phyloP scores from a whole-genome alignment of 129 eudicot species.

The Centella asiatica region DNA sequence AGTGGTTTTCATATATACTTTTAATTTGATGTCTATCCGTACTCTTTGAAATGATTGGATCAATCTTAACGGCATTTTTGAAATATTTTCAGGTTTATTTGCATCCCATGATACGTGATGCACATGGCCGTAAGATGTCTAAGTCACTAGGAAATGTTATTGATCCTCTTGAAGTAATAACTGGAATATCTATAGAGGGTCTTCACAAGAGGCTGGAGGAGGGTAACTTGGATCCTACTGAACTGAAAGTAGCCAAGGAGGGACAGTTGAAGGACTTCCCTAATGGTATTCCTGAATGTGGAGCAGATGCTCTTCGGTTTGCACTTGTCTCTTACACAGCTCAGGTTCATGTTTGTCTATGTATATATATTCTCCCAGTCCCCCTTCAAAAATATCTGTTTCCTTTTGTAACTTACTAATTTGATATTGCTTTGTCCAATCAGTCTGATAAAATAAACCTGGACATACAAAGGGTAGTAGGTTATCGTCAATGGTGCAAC shows the following conservation, averaged over 20 bases:
- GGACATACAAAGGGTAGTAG: slow-evolving; percentile 84
- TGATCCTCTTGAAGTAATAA: slow-evolving; percentile 93
- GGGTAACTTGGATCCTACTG: slow-evolving; percentile 79
- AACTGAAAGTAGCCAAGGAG: slow-evolving; percentile 64
- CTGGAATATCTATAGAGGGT: slow-evolving; percentile 56
- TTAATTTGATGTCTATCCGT: background rate
- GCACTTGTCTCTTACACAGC: slow-evolving; percentile 97
- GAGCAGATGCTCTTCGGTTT: slow-evolving; percentile 95
- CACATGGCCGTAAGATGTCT: slow-evolving; percentile 98
- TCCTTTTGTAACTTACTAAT: slow-evolving; percentile 1
- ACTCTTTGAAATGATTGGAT: background rate
- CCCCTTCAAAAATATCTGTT: background rate
- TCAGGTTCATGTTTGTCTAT: slow-evolving; percentile 39
- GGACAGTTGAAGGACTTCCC: slow-evolving; percentile 91
- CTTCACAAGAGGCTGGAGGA: slow-evolving; percentile 88
- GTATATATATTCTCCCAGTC: background rate
- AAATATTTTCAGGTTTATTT: slow-evolving; percentile 55
- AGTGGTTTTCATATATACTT: background rate
- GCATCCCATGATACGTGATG: slow-evolving; percentile 98
- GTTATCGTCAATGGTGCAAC: slow-evolving; percentile 92
- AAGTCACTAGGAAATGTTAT: slow-evolving; percentile 92
- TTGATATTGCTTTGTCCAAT: slow-evolving; percentile 11
- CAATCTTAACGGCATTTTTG: background rate
- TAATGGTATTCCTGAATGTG: slow-evolving; percentile 85
- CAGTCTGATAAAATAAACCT: slow-evolving; percentile 94